Evolutionary conservation across 2,329 filamentous ascomycete genomes (phyloP).

Genomic region (Penicillium sclerotiorum): DNA sequence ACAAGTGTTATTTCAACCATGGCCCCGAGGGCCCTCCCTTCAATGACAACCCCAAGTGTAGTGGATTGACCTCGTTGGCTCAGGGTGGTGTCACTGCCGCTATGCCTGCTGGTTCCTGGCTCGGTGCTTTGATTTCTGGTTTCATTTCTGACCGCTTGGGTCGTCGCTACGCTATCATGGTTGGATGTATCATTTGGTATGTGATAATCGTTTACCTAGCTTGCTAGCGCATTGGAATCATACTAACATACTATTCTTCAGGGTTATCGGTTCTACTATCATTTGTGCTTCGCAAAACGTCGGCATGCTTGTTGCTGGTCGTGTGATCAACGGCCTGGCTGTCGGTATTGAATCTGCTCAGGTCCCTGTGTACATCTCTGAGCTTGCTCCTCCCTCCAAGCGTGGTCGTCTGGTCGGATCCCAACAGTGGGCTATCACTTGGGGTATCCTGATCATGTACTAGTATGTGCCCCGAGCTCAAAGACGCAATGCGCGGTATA

Average conservation of each 20-base stretch:
- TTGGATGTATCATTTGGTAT: constrained; percentile 55
- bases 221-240: neutral
- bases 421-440: constrained; percentile 75
- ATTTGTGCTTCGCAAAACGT: constrained; percentile 66
- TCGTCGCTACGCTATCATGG: constrained; percentile 52
- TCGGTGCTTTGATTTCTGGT: constrained; percentile 53
- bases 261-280: constrained; percentile 57
- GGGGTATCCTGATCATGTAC: constrained; percentile 70
- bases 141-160: constrained; percentile 53
- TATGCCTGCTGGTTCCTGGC: constrained; percentile 41
- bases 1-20: constrained; percentile 20
- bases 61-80: constrained; percentile 3
- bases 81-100: constrained; percentile 43
- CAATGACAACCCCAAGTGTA: neutral
- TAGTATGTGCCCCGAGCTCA: constrained; percentile 42
- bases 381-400: constrained; percentile 61
- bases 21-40: constrained; percentile 12
- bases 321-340: constrained; percentile 69
- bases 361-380: constrained; percentile 70
- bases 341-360: constrained; percentile 73
- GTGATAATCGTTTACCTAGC: neutral
- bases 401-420: constrained; percentile 66
- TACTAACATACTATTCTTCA: constrained; percentile 12
- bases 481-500: neutral
- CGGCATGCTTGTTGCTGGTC: constrained; percentile 69